phyloP scores from a whole-genome alignment of 2,329 filamentous ascomycete genomes.

The Cryphonectria carpinicola region DNA sequence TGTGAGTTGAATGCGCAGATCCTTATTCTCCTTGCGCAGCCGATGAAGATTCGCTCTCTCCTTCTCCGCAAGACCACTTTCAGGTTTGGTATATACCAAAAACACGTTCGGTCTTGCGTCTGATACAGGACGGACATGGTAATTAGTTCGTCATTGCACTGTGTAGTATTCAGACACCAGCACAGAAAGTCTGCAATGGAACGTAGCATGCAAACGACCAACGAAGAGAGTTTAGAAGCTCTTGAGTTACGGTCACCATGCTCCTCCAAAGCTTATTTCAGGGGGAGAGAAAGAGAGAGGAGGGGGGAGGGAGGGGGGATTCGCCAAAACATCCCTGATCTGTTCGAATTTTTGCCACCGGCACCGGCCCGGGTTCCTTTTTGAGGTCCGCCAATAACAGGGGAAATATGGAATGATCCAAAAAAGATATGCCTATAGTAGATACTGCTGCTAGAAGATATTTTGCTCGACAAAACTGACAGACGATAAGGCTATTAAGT shows the following conservation, averaged over 20 bases:
- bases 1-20: neutral
- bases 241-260: neutral
- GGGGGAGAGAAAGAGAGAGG: too few relatives aligned
- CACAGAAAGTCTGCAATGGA: neutral
- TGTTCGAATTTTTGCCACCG: neutral
- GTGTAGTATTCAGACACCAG: neutral
- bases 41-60: conserved; percentile 11
- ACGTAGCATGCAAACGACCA: neutral
- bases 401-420: neutral
- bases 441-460: neutral
- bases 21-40: conserved; percentile 15
- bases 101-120: conserved; percentile 17
- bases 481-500: too few relatives aligned
- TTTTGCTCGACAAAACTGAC: too few relatives aligned
- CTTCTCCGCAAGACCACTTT: neutral
- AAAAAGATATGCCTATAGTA: neutral
- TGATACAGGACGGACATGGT: conserved; percentile 24
- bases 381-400: neutral
- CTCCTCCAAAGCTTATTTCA: too few relatives aligned
- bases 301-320: neutral
- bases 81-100: conserved; percentile 21
- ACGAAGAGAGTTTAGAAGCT: neutral
- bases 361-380: neutral
- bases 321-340: neutral
- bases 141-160: conserved; percentile 23